These are phyloP conservation scores for Jatropha multifida DNA, from an alignment of 441 rosid species.

Conservation along the genomic window DNA sequence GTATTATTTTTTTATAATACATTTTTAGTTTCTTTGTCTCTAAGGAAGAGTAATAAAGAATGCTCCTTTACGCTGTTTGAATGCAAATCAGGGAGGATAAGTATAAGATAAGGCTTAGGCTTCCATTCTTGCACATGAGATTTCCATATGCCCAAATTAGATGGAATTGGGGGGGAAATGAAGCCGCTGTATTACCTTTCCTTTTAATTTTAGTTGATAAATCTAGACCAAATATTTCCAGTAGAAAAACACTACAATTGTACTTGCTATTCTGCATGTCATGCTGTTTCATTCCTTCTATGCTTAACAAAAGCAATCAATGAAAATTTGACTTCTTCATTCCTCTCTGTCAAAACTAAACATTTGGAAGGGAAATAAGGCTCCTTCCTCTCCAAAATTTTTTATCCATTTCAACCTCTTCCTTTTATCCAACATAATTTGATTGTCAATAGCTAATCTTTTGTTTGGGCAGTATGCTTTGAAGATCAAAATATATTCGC, in stretches of 20 bases:
- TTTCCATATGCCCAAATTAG: background rate
- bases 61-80: constrained; percentile 4
- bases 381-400: background rate
- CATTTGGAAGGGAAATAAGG: background rate
- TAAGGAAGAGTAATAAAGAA: background rate
- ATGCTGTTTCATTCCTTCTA: constrained; percentile 5
- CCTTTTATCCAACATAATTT: background rate
- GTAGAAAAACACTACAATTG: background rate
- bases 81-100: background rate
- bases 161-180: background rate
- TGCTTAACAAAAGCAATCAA: background rate
- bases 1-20: constrained; percentile 12
- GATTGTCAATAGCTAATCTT: background rate
- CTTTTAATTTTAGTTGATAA: background rate
- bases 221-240: background rate
- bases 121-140: constrained; percentile 1
- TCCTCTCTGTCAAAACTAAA: background rate
- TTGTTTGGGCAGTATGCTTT: background rate
- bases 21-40: background rate
- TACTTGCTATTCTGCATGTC: background rate
- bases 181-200: background rate
- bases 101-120: background rate
- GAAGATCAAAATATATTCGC: background rate
- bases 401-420: constrained; percentile 2
- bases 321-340: background rate